Evolutionary conservation across 2,329 filamentous ascomycete genomes (phyloP), one percentile per base, ranked within the genome.

Genomic region (Pezicula neosporulosa): DNA sequence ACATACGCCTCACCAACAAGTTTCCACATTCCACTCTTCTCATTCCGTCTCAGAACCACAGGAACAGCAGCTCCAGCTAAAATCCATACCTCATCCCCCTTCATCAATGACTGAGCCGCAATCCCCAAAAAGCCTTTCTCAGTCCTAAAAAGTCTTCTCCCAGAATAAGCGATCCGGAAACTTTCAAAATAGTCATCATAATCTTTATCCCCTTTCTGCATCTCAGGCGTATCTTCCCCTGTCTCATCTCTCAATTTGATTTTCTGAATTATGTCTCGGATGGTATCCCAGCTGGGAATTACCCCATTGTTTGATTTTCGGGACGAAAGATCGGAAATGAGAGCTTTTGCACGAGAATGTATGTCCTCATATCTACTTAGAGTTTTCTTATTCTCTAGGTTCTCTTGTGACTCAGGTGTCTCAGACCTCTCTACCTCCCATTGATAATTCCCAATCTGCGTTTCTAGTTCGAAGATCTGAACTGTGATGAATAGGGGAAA

Each of bases 161-260:
- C 52, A 4, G 35, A 36, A 52, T 55, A 56, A 1, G 49, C 49
- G 3, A 41, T 16, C 6, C 52, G 28, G 13, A 52, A 56, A 13
- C 46, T 44, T 16, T 49, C 52, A 33, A 48, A 37, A 5, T 48
- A 41, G 33, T 55, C 44, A 13, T 30, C 19, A 8, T 50, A 55
- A 45, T 44, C 43, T 8, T 24, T 42, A 18, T 24, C 38, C 3
- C 30, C 30, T 13, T 33, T 33, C 30, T 33, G 30, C 30, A 33
- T 33, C 15, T 12, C 18, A 6, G 10, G 18, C 9, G 38, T 42
- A 12, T 18, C 13, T 24, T 42, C 38, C 4, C 12, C 21, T 5
- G 38, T 19, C 6, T 19, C 38, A 19, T 42, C 38, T 12, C 30
- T 33, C 30, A 24, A 12, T 7, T 42, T 13, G 16, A 10, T 12